phyloP scores from a whole-genome alignment of 2,329 filamentous ascomycete species.

The Pseudogymnoascus sp. region DNA sequence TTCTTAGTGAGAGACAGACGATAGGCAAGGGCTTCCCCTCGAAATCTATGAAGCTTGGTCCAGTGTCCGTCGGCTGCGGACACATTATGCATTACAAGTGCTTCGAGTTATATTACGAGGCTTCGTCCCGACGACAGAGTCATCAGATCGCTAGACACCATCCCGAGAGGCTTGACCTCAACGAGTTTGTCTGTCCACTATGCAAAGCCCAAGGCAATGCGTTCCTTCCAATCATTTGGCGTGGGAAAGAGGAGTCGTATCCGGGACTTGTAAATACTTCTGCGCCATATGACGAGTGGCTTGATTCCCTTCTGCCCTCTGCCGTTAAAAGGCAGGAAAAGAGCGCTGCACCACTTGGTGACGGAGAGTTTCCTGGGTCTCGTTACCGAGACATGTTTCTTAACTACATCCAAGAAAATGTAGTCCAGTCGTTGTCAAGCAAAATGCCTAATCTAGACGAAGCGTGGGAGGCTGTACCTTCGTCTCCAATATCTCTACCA shows the following conservation, averaged over 20 bases:
- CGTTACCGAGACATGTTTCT: slow-evolving; percentile 43
- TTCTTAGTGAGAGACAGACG: slow-evolving; percentile 69
- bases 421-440: slow-evolving; percentile 43
- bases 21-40: slow-evolving; percentile 85
- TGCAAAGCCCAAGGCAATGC: slow-evolving; percentile 95
- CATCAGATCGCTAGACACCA: slow-evolving; percentile 94
- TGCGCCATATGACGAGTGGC: slow-evolving; percentile 49
- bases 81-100: slow-evolving; percentile 98
- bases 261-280: slow-evolving; percentile 60
- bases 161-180: slow-evolving; percentile 68
- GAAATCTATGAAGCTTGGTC: slow-evolving; percentile 59
- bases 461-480: slow-evolving; percentile 5
- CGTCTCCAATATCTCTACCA: slow-evolving; percentile 6
- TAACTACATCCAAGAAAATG: slow-evolving; percentile 43
- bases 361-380: slow-evolving; percentile 13
- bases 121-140: slow-evolving; percentile 74
- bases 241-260: slow-evolving; percentile 78
- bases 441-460: slow-evolving; percentile 13
- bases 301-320: slow-evolving; percentile 20
- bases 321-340: slow-evolving; percentile 43
- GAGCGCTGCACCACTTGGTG: slow-evolving; percentile 30
- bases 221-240: slow-evolving; percentile 94
- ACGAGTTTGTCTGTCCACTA: slow-evolving; percentile 93
- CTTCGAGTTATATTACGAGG: slow-evolving; percentile 85
- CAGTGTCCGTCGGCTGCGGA: slow-evolving; percentile 84